Evolutionary conservation across 2,329 filamentous ascomycete genomes (phyloP), one percentile per base, ranked within the genome.

Genomic region (Cladosporium phlei): DNA sequence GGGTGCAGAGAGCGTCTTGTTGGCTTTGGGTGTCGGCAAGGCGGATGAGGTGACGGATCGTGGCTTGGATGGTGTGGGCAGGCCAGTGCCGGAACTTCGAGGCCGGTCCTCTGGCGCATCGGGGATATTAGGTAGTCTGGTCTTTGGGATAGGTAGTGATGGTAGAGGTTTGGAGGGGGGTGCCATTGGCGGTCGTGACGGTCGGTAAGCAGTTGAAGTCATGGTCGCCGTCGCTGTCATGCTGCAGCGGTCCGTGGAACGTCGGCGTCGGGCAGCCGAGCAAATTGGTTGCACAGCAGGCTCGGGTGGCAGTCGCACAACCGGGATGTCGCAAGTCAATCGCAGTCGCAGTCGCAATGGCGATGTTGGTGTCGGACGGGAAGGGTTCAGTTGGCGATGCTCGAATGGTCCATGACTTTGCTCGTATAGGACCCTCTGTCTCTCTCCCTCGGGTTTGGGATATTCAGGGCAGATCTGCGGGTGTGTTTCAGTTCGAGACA

Each of bases 81-180:
- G 50, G 9, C 33, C 37, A 6, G 64, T 57, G 46, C 59, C 55
- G 32, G 52, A 44, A 8, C 55, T 48, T 42, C 57, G 61, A 12
- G 48, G 43, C 8, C 51, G 35, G 44, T 55, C 48, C 43, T 56
- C 50, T 47, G 56, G 35, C 16, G 44, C 21, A 52, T 54, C 51
- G 14, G 72, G 65, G 25, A 75, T 69, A 22, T 78, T 75, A 17
- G 75, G 73, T 61, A 75, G 82, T 3, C 77, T 72, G 22, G 83
- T 81, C 67, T 88, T 93, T 35, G 75, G 68, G 14, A 86, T 73
- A 21, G 88, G 87, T 38, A 94, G 71, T 33, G 86, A 82, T 33
- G 88, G 87, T 19, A 93, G 72, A 21, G 84, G 79, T 52, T 81
- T 77, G 22, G 79, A 81, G 12, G 88, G 85, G 38, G 88, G 85